Evolutionary conservation across 1,284 basidiomycete species (phyloP).

Genomic region (Ceratobasidium theobromae): DNA sequence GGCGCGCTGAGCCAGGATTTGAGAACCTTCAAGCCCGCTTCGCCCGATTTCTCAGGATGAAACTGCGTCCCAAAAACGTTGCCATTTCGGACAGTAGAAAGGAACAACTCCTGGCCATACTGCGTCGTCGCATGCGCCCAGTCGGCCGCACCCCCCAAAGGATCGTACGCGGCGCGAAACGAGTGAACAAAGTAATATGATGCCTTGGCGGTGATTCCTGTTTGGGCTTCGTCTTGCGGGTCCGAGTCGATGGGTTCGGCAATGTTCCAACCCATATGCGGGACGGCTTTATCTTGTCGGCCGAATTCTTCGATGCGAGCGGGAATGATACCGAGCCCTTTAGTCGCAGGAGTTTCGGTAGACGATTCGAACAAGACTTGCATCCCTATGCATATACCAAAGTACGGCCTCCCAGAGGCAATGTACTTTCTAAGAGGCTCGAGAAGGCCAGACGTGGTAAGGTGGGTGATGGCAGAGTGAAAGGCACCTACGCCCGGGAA

Average conservation of each 20-base stretch:
- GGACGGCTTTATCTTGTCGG: slow-evolving; percentile 75
- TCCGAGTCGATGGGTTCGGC: slow-evolving; percentile 57
- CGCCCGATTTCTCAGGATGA: slow-evolving; percentile 97
- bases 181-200: slow-evolving; percentile 99
- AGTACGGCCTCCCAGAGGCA: slow-evolving; percentile 87
- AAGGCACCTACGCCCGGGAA: slow-evolving; percentile 99
- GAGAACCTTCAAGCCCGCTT: slow-evolving; percentile 83
- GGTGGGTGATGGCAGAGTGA: slow-evolving; percentile 80
- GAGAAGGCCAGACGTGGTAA: slow-evolving; percentile 72
- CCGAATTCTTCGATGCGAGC: slow-evolving; percentile 68
- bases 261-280: slow-evolving; percentile 98
- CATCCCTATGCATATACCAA: slow-evolving; percentile 98
- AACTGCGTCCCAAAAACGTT: slow-evolving; percentile 97
- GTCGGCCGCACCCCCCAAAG: slow-evolving; percentile 42
- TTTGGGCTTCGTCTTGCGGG: slow-evolving; percentile 36
- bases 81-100: slow-evolving; percentile 78
- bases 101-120: slow-evolving; percentile 92
- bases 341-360: slow-evolving; percentile 61
- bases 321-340: slow-evolving; percentile 75
- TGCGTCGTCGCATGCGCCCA: slow-evolving; percentile 90
- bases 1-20: slow-evolving; percentile 76
- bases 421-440: slow-evolving; percentile 86
- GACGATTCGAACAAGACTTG: slow-evolving; percentile 92
- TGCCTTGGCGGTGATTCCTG: slow-evolving; percentile 52
- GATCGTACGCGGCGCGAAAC: slow-evolving; percentile 77